A percentile compares a stretch with the other conserved stretches of the same genome.
phyloP scores from a whole-genome alignment of 2,329 filamentous ascomycete species.

The Coleophoma crateriformis region DNA sequence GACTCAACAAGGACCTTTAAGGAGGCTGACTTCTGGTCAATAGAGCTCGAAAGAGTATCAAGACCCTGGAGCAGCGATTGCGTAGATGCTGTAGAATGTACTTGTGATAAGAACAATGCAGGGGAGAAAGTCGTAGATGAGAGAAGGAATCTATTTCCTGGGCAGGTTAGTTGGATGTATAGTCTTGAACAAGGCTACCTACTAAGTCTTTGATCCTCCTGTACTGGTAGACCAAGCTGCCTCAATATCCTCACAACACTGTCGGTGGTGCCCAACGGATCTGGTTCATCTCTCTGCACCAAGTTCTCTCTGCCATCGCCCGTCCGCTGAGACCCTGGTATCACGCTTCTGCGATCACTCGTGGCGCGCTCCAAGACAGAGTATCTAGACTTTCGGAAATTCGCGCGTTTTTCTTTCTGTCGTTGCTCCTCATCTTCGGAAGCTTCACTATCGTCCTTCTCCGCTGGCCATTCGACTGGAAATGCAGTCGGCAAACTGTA shows the following conservation, averaged over 20 bases:
- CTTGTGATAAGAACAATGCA: slow-evolving; percentile 83
- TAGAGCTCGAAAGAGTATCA: slow-evolving; percentile 81
- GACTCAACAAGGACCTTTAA: slow-evolving; percentile 94
- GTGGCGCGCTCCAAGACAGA: slow-evolving; percentile 76
- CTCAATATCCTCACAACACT: slow-evolving; percentile 81
- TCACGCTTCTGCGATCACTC: slow-evolving; percentile 57
- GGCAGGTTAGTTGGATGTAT: slow-evolving; percentile 11
- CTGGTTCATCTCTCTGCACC: slow-evolving; percentile 86
- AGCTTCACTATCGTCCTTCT: slow-evolving; percentile 68
- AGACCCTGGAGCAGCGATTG: slow-evolving; percentile 75
- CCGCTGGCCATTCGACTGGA: slow-evolving; percentile 80
- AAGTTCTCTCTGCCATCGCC: slow-evolving; percentile 67
- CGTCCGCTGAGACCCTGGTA: slow-evolving; percentile 63
- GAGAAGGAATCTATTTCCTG: slow-evolving; percentile 86
- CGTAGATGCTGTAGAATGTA: slow-evolving; percentile 82
- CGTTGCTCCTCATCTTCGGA: slow-evolving; percentile 48
- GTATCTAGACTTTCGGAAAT: slow-evolving; percentile 62
- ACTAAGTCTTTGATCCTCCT: slow-evolving; percentile 78
- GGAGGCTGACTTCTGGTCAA: slow-evolving; percentile 96
- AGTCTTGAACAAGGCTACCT: slow-evolving; percentile 29
- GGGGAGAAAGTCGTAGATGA: slow-evolving; percentile 96
- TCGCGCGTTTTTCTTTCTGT: slow-evolving; percentile 35
- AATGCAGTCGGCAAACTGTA: slow-evolving; percentile 78
- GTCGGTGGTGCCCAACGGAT: slow-evolving; percentile 81
- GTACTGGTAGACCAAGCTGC: slow-evolving; percentile 70